Base-by-base conservation (phyloP, 441 rosid genomes). In the Populus hybrid region DNA sequence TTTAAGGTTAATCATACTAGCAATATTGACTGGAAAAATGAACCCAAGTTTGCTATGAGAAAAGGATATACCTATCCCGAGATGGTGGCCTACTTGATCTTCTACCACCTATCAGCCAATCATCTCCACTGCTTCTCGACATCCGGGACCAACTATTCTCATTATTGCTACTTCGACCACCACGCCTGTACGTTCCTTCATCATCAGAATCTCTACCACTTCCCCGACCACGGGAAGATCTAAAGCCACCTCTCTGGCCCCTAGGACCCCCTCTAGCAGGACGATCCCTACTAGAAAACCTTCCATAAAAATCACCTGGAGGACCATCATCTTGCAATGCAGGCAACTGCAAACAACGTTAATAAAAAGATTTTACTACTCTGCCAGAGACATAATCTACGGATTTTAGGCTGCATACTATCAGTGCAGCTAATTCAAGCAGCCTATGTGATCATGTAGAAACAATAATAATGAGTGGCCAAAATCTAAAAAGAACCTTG, bases 71-170 rank as follows among this genome's bases (percentile, higher is more conserved):
- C 96, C 98, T 88, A 78, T 92, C 97, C 14, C 87, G 79, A 16
- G 94, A 85, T 40, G 90, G 80, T 66, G 87, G 67, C 86, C 91
- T 83, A 84, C 85, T 88, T 77, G 97, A 87, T 82, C 88, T 83
- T 69, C 92, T 81, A 77, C 91, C 91, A 69, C 94, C 88, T 73
- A 90, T 87, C 78, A 91, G 82, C 97, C 97, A 94, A 85, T 93
- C 97, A 88, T 86, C 90, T 12, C 84, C 81, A 75, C 88, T 81
- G 84, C 87, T 85, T 82, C 86, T 90, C 2, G 97, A 84, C 74
- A 71, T 70, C 46, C 86, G 88, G 38, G 94, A 86, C 90, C 89
- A 85, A 85, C 86, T 85, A 85, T 80, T 83, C 53, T 75, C 84
- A 75, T 72, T 69, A 57, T 80, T 82, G 74, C 32, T 69, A 79